These are phyloP conservation scores for Russula sp. DNA, from an alignment of 768 basidiomycete genomes.

Conservation along the genomic window DNA sequence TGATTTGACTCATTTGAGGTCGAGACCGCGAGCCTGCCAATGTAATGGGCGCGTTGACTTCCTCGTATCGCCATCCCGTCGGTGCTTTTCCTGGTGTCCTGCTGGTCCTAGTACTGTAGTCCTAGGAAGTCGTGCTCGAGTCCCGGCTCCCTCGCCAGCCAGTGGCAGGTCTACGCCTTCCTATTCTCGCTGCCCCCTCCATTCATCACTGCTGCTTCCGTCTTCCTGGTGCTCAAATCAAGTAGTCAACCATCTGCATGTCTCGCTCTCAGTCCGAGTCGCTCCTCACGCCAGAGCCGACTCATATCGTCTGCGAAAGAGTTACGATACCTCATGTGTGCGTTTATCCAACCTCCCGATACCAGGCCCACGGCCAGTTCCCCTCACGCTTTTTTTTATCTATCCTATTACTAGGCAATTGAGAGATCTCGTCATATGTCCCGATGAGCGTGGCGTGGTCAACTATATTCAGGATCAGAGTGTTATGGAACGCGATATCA, in stretches of 20 bases:
- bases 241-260: slow-evolving; percentile 35
- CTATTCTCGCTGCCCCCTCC: background rate
- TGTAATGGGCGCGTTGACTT: no score
- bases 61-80: no score
- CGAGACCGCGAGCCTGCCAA: no score
- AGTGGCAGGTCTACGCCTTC: no score
- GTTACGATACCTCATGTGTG: slow-evolving; percentile 61
- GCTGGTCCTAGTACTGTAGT: no score
- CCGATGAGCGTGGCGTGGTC: slow-evolving; percentile 53
- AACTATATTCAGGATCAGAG: slow-evolving; percentile 49
- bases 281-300: slow-evolving; percentile 40
- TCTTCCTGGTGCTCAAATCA: no score
- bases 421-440: slow-evolving; percentile 72
- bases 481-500: slow-evolving; percentile 57
- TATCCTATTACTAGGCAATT: slow-evolving; percentile 47
- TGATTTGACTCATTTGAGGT: no score
- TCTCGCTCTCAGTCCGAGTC: slow-evolving; percentile 35
- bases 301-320: slow-evolving; percentile 34
- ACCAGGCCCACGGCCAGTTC: background rate
- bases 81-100: no score
- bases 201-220: background rate
- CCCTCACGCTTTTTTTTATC: background rate
- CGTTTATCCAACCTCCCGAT: slow-evolving; percentile 3
- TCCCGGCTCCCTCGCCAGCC: no score
- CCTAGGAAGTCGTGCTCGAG: no score